Conservation (phyloP, 2,329 filamentous ascomycete species). For the Colletotrichum tabaci region DNA sequence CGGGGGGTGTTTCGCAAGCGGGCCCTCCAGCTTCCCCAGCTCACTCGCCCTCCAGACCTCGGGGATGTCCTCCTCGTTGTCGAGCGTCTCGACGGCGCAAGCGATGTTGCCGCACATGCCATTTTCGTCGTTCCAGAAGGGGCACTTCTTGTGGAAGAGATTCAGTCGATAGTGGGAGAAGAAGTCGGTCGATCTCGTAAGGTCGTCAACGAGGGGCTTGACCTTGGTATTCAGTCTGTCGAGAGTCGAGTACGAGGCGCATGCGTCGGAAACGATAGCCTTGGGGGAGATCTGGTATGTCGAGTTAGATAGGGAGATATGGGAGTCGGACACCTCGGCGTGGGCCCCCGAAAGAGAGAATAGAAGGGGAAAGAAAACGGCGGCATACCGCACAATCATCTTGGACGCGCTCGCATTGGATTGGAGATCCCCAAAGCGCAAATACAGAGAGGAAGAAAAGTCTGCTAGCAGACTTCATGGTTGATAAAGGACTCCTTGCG, state of each 20-base stretch:
- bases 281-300: constrained; percentile 83
- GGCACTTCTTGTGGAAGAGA: constrained; percentile 93
- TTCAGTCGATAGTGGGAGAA: constrained; percentile 98
- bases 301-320: constrained; percentile 57
- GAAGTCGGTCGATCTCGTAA: constrained; percentile 93
- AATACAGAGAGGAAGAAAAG: constrained; percentile 71
- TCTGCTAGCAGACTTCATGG: constrained; percentile 68
- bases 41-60: constrained; percentile 92
- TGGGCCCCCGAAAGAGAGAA: constrained; percentile 39
- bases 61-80: constrained; percentile 95
- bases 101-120: constrained; percentile 98
- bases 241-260: constrained; percentile 92
- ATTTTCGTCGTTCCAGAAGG: constrained; percentile 95
- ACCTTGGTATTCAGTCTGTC: constrained; percentile 86
- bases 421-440: constrained; percentile 66
- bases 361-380: constrained; percentile 44
- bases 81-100: constrained; percentile 94
- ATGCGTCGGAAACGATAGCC: constrained; percentile 93
- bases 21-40: constrained; percentile 91
- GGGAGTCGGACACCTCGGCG: constrained; percentile 42
- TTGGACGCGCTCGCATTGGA: constrained; percentile 60
- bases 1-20: constrained; percentile 89
- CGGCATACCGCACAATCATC: constrained; percentile 69
- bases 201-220: constrained; percentile 81
- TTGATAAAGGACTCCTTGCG: background rate